Evolutionary conservation across 1,284 basidiomycete genomes (phyloP), one percentile per base, ranked within the genome.

Genomic region (Boletellus deceptivus): DNA sequence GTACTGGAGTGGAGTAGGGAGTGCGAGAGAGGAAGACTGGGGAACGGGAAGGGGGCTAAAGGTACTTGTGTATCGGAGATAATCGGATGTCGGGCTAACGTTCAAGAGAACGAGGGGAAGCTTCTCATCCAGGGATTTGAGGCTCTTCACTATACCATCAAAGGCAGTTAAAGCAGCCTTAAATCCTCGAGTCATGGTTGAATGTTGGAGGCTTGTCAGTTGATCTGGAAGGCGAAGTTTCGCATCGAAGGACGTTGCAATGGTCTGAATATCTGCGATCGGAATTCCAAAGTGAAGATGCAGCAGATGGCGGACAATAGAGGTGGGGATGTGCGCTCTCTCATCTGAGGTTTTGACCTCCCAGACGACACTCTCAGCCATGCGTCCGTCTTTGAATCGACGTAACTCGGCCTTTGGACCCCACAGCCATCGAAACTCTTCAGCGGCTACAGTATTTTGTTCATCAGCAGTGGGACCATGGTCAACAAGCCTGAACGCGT

Each of bases 301-400:
- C 6, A 99, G 75, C 31, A 98, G 75, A 68, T 93, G 85, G 24
- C 75, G 70, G 13, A 93, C 79, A 57, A 98, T 83, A 64, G 82
- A 78, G 8, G 77, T 72, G 0, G 94, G 93, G 36, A 99, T 86
- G 46, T 86, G 80, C 2, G 83, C 77, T 8, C 91, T 85, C 56
- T 94, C 91, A 55, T 93, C 90, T 0, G 77, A 75, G 6, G 76
- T 83, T 55, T 77, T 78, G 14, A 87, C 80, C 7, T 89, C 82
- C 97, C 97, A 99, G 0, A 98, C 93, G 13, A 99, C 93, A 64
- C 91, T 93, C 69, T 98, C 93, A 7, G 83, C 69, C 55, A 99
- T 98, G 6, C 88, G 80, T 0, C 96, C 96, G 63, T 99, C 95
- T 68, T 98, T 95, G 78, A 99, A 99, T 17, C 96, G 83, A n/a